These are phyloP conservation scores for Bruguiera hainesii DNA, from an alignment of 441 rosid genomes.

Conservation along the genomic window DNA sequence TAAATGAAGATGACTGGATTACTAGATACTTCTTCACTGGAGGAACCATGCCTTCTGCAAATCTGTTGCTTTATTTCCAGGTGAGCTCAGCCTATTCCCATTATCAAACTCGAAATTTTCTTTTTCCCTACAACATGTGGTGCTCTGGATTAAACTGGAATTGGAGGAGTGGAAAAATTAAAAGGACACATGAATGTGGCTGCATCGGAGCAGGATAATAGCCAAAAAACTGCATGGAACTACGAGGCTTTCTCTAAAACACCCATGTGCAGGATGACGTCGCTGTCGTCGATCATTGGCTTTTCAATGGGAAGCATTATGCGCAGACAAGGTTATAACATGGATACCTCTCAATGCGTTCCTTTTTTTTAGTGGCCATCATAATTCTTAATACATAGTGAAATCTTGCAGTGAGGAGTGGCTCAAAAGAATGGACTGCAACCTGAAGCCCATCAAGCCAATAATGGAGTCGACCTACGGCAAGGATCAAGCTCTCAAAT, in stretches of 20 bases:
- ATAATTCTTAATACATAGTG: neutral
- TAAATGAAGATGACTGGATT: conserved; percentile 83
- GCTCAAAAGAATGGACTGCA: conserved; percentile 80
- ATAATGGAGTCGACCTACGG: conserved; percentile 83
- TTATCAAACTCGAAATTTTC: neutral
- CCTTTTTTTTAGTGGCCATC: neutral
- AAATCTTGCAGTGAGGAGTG: conserved; percentile 59
- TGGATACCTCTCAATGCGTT: too few relatives aligned
- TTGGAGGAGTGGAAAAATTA: too few relatives aligned
- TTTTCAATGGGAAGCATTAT: conserved; percentile 74
- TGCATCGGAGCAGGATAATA: neutral
- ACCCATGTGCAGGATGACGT: conserved; percentile 52
- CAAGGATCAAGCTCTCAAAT: conserved; percentile 64
- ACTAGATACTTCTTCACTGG: conserved; percentile 80
- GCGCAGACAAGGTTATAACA: conserved; percentile 57
- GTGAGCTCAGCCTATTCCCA: conserved; percentile 19
- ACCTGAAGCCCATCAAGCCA: conserved; percentile 41
- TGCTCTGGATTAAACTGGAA: neutral
- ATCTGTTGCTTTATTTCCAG: conserved; percentile 89
- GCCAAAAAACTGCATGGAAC: neutral
- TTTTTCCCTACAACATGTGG: neutral
- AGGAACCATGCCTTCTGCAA: conserved; percentile 86
- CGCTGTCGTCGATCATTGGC: conserved; percentile 67
- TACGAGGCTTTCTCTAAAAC: neutral
- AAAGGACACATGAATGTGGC: neutral